Percentiles rank a stretch among this genome's conserved stretches.
Evolutionary conservation across 2,329 filamentous ascomycete species (phyloP).

Genomic region (Pestalotiopsis sp.): DNA sequence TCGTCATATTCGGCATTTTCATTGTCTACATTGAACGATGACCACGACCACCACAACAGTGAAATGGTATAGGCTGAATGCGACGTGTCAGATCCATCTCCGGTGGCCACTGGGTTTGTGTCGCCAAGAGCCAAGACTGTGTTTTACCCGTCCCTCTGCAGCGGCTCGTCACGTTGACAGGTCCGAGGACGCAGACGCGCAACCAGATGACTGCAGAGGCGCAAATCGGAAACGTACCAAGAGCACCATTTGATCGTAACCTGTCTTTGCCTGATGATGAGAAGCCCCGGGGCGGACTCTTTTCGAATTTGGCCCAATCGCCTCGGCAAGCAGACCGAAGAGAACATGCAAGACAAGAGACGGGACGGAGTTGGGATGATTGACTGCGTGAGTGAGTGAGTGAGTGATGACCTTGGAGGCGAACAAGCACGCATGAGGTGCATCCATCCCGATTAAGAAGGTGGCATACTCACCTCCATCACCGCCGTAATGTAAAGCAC

Average conservation of each 20-base stretch:
- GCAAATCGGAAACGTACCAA: background rate
- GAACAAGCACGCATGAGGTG: background rate
- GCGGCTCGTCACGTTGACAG: background rate
- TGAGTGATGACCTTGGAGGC: background rate
- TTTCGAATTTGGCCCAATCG: background rate
- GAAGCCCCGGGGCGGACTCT: background rate
- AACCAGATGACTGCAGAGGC: slow-evolving; percentile 5
- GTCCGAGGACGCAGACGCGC: background rate
- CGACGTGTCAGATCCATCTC: background rate
- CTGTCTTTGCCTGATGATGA: background rate
- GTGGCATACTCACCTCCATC: background rate
- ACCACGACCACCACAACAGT: background rate
- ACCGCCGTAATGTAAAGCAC: background rate
- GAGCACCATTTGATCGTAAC: background rate
- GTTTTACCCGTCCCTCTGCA: background rate
- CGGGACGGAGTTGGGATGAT: background rate
- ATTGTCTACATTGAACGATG: background rate
- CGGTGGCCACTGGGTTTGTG: background rate
- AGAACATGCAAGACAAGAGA: background rate
- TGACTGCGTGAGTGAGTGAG: background rate
- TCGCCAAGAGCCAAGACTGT: background rate
- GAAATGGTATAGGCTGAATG: background rate
- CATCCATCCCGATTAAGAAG: background rate
- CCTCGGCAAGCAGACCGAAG: background rate
- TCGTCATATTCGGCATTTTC: background rate